Conservation (phyloP, 345 rosid species). For the rapeseed (Brassica napus) region Da-Ae NC_063439.1:4952501-4953000, state of each 20-base stretch:
- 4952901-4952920: slow-evolving; percentile 44
- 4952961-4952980: slow-evolving; percentile 60
- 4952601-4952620: too few relatives aligned
- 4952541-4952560: slow-evolving; percentile 40
- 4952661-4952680: neutral
- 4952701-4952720: neutral
- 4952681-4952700: slow-evolving; percentile 8
- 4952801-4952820: too few relatives aligned
- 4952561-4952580: slow-evolving; percentile 33
- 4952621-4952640: neutral
- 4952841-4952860: neutral
- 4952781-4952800: too few relatives aligned
- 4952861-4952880: slow-evolving; percentile 44
- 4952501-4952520: slow-evolving; percentile 34
- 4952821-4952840: neutral
- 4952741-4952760: neutral
- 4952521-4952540: slow-evolving; percentile 30
- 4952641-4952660: too few relatives aligned
- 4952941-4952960: slow-evolving; percentile 55
- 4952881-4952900: slow-evolving; percentile 49
- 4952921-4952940: slow-evolving; percentile 53
- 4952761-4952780: neutral
- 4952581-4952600: neutral
- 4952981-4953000: slow-evolving; percentile 61
- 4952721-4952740: neutral